Percentiles rank a stretch among this genome's conserved stretches.
Conservation (phyloP, 176 grass and related monocot genomes). For the Metroxylon sagu region DNA sequence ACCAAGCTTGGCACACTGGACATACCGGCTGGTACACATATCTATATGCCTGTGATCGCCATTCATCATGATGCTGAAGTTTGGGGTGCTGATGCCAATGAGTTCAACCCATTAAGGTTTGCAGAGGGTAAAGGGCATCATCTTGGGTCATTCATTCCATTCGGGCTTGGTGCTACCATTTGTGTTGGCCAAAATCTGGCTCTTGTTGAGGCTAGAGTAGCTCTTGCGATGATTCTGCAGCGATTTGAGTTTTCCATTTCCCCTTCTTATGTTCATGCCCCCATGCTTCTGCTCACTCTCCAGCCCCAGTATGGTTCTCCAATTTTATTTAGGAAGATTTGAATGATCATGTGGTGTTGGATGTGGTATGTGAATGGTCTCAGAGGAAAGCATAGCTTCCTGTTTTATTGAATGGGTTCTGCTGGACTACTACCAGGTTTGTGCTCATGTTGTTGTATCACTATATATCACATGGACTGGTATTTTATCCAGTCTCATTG, state of each 20-base stretch:
- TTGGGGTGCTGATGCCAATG: conserved; percentile 44
- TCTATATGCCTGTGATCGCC: conserved; percentile 38
- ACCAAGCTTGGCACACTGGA: conserved; percentile 47
- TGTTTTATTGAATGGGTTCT: too few relatives aligned
- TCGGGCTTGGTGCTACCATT: conserved; percentile 53
- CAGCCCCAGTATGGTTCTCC: conserved; percentile 77
- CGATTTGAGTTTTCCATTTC: conserved; percentile 47
- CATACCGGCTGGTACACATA: conserved; percentile 41
- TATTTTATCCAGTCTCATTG: too few relatives aligned
- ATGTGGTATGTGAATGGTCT: not conserved
- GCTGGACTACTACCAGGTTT: too few relatives aligned
- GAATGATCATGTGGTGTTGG: not conserved
- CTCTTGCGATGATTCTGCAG: conserved; percentile 51
- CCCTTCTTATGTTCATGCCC: conserved; percentile 71
- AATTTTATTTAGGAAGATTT: conserved; percentile 56
- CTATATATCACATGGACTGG: too few relatives aligned
- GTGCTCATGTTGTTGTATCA: too few relatives aligned
- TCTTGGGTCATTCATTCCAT: conserved; percentile 60
- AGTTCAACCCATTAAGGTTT: conserved; percentile 70
- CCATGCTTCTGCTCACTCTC: conserved; percentile 42
- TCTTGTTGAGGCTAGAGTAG: conserved; percentile 54
- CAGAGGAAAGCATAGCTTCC: too few relatives aligned
- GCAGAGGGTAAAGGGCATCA: conserved; percentile 57
- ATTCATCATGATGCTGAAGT: conserved; percentile 57
- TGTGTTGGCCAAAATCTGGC: conserved; percentile 78